These are phyloP conservation scores for Fusarium poae DNA, from an alignment of 2,329 filamentous ascomycete species.

Conservation along the genomic window DNA sequence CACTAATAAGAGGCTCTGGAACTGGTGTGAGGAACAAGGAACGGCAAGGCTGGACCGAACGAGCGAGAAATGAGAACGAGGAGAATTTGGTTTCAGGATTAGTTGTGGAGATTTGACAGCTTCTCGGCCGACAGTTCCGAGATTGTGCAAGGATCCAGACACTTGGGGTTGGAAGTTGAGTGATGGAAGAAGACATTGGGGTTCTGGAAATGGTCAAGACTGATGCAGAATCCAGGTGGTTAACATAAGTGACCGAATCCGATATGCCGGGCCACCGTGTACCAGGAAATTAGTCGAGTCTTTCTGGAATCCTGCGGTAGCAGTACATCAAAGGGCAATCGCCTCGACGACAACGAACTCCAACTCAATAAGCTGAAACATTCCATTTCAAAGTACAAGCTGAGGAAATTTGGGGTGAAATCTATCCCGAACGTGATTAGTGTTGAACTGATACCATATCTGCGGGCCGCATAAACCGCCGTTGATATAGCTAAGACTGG, in stretches of 20 bases:
- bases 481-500: neutral
- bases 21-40: slow-evolving; percentile 41
- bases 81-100: slow-evolving; percentile 46
- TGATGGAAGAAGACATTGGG: slow-evolving; percentile 16
- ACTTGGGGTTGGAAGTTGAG: slow-evolving; percentile 21
- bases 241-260: slow-evolving; percentile 18
- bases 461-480: slow-evolving; percentile 4
- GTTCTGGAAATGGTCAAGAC: slow-evolving; percentile 35
- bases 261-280: slow-evolving; percentile 4
- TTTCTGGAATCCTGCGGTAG: slow-evolving; percentile 27
- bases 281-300: slow-evolving; percentile 9
- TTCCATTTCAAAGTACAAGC: neutral
- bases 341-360: neutral
- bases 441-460: neutral
- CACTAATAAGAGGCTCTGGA: slow-evolving; percentile 43
- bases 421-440: neutral
- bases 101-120: slow-evolving; percentile 40
- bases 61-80: slow-evolving; percentile 43
- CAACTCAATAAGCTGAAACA: neutral
- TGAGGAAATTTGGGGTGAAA: neutral
- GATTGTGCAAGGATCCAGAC: slow-evolving; percentile 41
- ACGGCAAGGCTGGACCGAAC: slow-evolving; percentile 40
- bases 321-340: neutral
- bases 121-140: slow-evolving; percentile 41
- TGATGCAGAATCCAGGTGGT: slow-evolving; percentile 35